Evolutionary conservation across 2,329 filamentous ascomycete species (phyloP).

Genomic region (Ophiocordyceps camponoti-floridani): DNA sequence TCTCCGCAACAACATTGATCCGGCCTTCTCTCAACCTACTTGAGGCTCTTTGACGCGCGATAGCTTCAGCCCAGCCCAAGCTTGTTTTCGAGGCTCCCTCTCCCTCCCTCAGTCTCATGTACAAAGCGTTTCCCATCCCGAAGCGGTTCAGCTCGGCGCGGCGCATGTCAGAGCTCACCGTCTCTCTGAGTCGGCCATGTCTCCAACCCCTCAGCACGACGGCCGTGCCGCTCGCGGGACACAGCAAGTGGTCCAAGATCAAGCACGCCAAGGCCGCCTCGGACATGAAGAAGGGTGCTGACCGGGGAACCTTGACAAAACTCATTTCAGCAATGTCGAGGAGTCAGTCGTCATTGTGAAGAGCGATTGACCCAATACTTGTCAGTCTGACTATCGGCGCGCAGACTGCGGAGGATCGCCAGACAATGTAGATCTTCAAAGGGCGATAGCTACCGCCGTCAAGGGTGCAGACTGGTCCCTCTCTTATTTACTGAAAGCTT

Average conservation of each 20-base stretch:
- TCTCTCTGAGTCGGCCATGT: slow-evolving; percentile 25
- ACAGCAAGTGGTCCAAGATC: slow-evolving; percentile 94
- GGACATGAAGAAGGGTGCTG: slow-evolving; percentile 60
- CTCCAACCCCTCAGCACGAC: slow-evolving; percentile 29
- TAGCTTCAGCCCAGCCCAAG: neutral
- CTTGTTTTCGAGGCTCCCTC: neutral
- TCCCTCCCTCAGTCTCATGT: neutral
- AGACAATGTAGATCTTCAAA: slow-evolving; percentile 58
- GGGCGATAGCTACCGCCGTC: slow-evolving; percentile 59
- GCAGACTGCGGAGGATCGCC: slow-evolving; percentile 59
- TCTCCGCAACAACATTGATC: neutral
- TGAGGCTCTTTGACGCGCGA: neutral
- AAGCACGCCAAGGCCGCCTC: slow-evolving; percentile 83
- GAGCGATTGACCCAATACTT: neutral
- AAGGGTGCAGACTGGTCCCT: slow-evolving; percentile 31
- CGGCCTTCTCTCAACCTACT: neutral
- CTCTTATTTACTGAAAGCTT: neutral
- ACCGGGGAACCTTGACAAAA: slow-evolving; percentile 50
- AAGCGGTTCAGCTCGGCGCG: neutral
- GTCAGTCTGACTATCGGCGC: slow-evolving; percentile 2
- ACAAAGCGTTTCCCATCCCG: neutral
- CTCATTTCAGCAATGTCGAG: slow-evolving; percentile 61
- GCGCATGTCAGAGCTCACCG: neutral
- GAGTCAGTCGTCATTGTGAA: slow-evolving; percentile 22
- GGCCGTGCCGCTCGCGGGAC: slow-evolving; percentile 39